Base-by-base conservation (phyloP, 495 filamentous ascomycete species). In the Barbatosphaeria neglecta region DNA sequence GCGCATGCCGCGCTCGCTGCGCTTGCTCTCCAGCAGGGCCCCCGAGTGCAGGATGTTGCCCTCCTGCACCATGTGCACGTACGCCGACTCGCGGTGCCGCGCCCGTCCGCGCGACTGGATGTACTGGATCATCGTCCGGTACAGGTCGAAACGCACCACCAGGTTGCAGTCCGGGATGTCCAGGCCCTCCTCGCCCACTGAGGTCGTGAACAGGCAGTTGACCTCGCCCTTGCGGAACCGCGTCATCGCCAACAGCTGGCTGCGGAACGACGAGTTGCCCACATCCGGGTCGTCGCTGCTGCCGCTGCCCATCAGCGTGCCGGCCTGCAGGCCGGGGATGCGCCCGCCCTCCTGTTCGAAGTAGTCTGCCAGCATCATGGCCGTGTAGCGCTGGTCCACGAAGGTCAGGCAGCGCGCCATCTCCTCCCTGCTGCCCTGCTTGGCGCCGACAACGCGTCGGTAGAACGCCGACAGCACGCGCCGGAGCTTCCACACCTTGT, bases 131-230 rank as follows among this genome's bases (percentile, higher is more conserved):
- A 95, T 69, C 0, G 92, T 95, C 9, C 76, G 61, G 61, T 89
- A 95, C n/a, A 95, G 73, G 60, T 96, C 83, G 56, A 96, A 98
- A 18, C 83, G 75, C 42, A 98, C 76, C 19, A 98, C 78, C 13
- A 93, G 63, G 52, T 95, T 96, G 72, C 92, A 98, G 53, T 95
- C 87, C 0, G 90, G 90, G 38, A 97, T 90, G 64, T 98, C 92
- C 25, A 98, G 77, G 5, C 92, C 92, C 63, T 98, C 92, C 61
- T 98, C 92, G 2, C 85, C 92, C 4, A 96, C 84, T 1, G 87
- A 89, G 4, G 92, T 96, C 28, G 88, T 83, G 60, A 96, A 83
- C 43, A 98, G 68, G 55, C 90, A 96, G 57, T 97, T 97, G 13
- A 94, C 48, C 15, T 82, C 78, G 18, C 90, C 86, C 41, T 75